A percentile compares a stretch with the other conserved stretches of the same genome.
phyloP scores from a whole-genome alignment of 768 basidiomycete species.

The Termitomyces heimii region DNA sequence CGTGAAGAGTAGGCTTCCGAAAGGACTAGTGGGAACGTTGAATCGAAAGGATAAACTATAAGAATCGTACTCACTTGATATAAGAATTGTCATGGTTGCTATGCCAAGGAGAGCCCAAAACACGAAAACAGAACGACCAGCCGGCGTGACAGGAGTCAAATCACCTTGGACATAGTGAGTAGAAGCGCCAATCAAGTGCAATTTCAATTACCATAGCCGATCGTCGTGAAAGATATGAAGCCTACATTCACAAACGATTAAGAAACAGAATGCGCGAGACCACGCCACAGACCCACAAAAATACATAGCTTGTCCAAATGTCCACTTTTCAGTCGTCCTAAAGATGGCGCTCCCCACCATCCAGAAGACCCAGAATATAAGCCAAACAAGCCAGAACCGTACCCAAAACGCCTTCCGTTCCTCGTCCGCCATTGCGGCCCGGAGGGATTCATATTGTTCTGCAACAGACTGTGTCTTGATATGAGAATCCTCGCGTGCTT shows the following conservation, averaged over 20 bases:
- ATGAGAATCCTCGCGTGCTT: neutral
- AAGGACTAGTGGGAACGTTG: constrained; percentile 36
- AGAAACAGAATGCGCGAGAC: neutral
- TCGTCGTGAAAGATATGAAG: constrained; percentile 67
- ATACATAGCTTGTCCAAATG: constrained; percentile 57
- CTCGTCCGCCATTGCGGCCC: constrained; percentile 25
- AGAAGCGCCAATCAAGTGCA: neutral
- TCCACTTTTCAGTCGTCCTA: constrained; percentile 62
- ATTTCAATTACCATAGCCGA: constrained; percentile 49
- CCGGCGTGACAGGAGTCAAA: constrained; percentile 50
- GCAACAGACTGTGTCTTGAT: constrained; percentile 2
- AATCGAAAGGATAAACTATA: neutral
- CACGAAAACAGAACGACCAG: constrained; percentile 72
- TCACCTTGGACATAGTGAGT: constrained; percentile 37
- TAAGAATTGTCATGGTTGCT: constrained; percentile 67
- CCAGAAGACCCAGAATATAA: constrained; percentile 76
- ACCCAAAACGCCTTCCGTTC: constrained; percentile 52
- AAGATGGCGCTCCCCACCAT: constrained; percentile 69
- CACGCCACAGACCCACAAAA: constrained; percentile 49
- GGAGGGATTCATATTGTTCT: constrained; percentile 26
- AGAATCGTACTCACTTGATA: constrained; percentile 46
- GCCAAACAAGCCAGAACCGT: constrained; percentile 52
- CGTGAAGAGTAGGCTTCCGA: constrained; percentile 60
- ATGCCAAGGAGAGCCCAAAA: constrained; percentile 77
- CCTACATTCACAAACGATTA: constrained; percentile 30